phyloP scores from a whole-genome alignment of 345 rosid species.

The Populus deltoides region DNA sequence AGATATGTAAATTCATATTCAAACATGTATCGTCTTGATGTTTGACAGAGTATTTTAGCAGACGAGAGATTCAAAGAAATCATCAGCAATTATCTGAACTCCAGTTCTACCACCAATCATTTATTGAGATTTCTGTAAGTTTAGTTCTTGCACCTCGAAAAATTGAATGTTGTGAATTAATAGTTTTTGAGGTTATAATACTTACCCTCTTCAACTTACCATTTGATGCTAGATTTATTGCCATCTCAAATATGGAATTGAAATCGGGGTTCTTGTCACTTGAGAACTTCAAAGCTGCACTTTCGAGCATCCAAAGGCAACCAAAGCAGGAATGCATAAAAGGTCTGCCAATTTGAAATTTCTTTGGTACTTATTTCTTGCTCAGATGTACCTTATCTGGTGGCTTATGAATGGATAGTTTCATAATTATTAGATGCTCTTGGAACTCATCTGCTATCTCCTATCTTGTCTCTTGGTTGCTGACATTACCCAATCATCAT shows the following conservation, averaged over 20 bases:
- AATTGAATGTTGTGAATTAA: slow-evolving; percentile 14
- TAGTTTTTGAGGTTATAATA: slow-evolving; percentile 9
- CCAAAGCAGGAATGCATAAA: slow-evolving; percentile 74
- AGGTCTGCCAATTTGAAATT: slow-evolving; percentile 39
- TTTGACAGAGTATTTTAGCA: slow-evolving; percentile 52
- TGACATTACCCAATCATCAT: background rate
- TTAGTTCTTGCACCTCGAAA: slow-evolving; percentile 10
- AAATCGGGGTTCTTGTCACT: slow-evolving; percentile 63
- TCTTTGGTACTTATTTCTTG: background rate
- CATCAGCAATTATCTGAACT: slow-evolving; percentile 39
- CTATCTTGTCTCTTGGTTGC: background rate
- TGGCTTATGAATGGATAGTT: background rate
- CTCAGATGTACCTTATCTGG: background rate
- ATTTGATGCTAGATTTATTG: slow-evolving; percentile 55
- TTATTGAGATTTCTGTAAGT: slow-evolving; percentile 79
- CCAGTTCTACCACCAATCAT: slow-evolving; percentile 51
- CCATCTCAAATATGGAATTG: slow-evolving; percentile 62
- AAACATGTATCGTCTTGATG: slow-evolving; percentile 31
- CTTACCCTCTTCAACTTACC: slow-evolving; percentile 14
- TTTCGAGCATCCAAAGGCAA: slow-evolving; percentile 60
- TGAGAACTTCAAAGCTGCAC: slow-evolving; percentile 75
- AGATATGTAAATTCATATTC: background rate
- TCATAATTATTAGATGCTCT: background rate
- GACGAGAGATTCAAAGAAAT: slow-evolving; percentile 71
- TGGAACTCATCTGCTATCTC: background rate